phyloP scores from a whole-genome alignment of 495 filamentous ascomycete genomes.

The Cryomyces minteri region DNA sequence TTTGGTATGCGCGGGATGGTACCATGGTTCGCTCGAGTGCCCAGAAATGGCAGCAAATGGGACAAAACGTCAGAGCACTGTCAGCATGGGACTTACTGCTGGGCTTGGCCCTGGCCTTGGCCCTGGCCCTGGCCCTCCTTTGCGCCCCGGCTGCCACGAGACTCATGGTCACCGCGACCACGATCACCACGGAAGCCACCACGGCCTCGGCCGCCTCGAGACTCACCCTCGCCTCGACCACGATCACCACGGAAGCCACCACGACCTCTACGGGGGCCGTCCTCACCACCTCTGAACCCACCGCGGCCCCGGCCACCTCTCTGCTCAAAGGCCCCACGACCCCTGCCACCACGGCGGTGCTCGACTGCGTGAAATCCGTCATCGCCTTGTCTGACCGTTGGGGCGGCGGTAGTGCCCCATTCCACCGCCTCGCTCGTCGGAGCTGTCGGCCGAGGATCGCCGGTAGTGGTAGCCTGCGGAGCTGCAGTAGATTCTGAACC shows the following conservation, averaged over 20 bases:
- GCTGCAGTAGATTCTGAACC: constrained; percentile 5
- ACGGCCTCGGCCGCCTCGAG: constrained; percentile 8
- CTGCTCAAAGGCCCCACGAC: constrained; percentile 12
- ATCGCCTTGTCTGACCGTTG: constrained; percentile 16
- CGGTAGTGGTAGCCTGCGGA: too few relatives aligned
- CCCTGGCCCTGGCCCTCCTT: too few relatives aligned
- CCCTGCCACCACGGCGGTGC: constrained; percentile 23
- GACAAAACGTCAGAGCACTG: too few relatives aligned
- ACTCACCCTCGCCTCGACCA: constrained; percentile 13
- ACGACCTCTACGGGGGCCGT: constrained; percentile 20
- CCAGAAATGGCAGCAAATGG: too few relatives aligned
- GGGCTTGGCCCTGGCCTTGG: too few relatives aligned
- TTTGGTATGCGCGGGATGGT: too few relatives aligned
- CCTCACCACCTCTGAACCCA: constrained; percentile 22
- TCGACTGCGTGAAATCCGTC: constrained; percentile 61
- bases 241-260: constrained; percentile 29
- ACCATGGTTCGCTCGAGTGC: too few relatives aligned
- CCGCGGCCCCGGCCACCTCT: constrained; percentile 13
- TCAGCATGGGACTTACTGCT: too few relatives aligned
- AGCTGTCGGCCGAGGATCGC: too few relatives aligned
- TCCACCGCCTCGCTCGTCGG: too few relatives aligned
- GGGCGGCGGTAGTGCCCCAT: too few relatives aligned
- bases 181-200: constrained; percentile 28
- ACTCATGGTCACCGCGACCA: constrained; percentile 12
- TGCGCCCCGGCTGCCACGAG: constrained; percentile 8